phyloP scores from a whole-genome alignment of 768 basidiomycete genomes.

The Rhizopogon roseolus region DNA sequence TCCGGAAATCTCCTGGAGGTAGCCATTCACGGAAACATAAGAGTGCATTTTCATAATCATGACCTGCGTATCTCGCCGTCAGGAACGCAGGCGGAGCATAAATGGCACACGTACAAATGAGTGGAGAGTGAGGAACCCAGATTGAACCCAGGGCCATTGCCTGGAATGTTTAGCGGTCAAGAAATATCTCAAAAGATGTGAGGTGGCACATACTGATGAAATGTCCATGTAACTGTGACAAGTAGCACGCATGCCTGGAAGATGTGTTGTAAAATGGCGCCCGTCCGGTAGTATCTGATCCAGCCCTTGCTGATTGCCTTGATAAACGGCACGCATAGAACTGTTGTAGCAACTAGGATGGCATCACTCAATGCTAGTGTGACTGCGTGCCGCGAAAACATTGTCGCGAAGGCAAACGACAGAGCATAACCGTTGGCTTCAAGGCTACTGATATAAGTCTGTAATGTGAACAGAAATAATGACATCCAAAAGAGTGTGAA shows the following conservation, averaged over 20 bases:
- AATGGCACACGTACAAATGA: slow-evolving; percentile 52
- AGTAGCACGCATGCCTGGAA: slow-evolving; percentile 73
- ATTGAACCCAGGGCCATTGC: slow-evolving; percentile 98
- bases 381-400: slow-evolving; percentile 84
- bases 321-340: slow-evolving; percentile 79
- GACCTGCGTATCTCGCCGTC: slow-evolving; percentile 33
- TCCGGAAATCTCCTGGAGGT: slow-evolving; percentile 53
- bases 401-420: slow-evolving; percentile 73
- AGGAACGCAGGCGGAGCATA: background rate
- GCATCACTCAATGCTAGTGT: slow-evolving; percentile 82
- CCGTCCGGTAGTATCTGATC: slow-evolving; percentile 77
- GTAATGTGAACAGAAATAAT: slow-evolving; percentile 75
- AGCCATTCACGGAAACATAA: slow-evolving; percentile 85
- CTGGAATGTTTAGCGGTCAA: slow-evolving; percentile 29
- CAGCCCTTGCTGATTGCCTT: slow-evolving; percentile 71
- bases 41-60: slow-evolving; percentile 98
- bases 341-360: slow-evolving; percentile 72
- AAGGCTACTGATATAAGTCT: slow-evolving; percentile 73
- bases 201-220: slow-evolving; percentile 53
- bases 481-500: slow-evolving; percentile 94
- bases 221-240: slow-evolving; percentile 83
- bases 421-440: slow-evolving; percentile 77
- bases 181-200: background rate
- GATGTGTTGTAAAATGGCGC: slow-evolving; percentile 73
- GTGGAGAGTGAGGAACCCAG: slow-evolving; percentile 84